Evolutionary conservation across 1,284 basidiomycete genomes (phyloP).

Genomic region (Heterobasidion occidentale): DNA sequence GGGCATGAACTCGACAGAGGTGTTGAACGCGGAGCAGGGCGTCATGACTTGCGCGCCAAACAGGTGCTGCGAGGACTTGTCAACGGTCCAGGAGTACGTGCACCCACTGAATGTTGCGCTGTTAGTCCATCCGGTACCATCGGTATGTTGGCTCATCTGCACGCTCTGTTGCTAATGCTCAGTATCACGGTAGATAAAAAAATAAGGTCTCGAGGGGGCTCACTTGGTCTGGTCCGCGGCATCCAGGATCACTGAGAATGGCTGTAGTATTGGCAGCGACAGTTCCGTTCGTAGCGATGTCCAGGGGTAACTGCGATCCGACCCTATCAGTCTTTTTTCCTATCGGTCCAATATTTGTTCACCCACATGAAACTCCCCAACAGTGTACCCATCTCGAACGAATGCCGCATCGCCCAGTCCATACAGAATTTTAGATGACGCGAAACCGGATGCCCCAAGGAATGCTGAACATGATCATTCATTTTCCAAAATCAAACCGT

Average conservation of each 20-base stretch:
- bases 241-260: conserved; percentile 35
- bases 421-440: conserved; percentile 39
- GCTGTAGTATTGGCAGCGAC: conserved; percentile 38
- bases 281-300: conserved; percentile 26
- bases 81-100: conserved; percentile 29
- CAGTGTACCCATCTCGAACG: conserved; percentile 32
- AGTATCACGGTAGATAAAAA: neutral
- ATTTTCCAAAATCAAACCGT: neutral
- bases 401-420: conserved; percentile 36
- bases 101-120: conserved; percentile 31
- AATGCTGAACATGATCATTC: conserved; percentile 26
- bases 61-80: conserved; percentile 27
- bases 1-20: conserved; percentile 26
- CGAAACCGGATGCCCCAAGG: conserved; percentile 44
- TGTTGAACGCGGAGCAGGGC: conserved; percentile 5
- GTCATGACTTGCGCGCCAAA: conserved; percentile 26
- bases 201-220: conserved; percentile 4
- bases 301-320: conserved; percentile 13
- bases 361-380: conserved; percentile 35
- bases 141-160: conserved; percentile 21
- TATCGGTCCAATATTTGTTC: neutral
- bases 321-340: neutral
- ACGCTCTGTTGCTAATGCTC: conserved; percentile 8
- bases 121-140: conserved; percentile 33
- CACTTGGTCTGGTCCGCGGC: conserved; percentile 28